These are phyloP conservation scores for Ustilago loliicola DNA, from an alignment of 1,284 basidiomycete species.

Conservation along the genomic window DNA sequence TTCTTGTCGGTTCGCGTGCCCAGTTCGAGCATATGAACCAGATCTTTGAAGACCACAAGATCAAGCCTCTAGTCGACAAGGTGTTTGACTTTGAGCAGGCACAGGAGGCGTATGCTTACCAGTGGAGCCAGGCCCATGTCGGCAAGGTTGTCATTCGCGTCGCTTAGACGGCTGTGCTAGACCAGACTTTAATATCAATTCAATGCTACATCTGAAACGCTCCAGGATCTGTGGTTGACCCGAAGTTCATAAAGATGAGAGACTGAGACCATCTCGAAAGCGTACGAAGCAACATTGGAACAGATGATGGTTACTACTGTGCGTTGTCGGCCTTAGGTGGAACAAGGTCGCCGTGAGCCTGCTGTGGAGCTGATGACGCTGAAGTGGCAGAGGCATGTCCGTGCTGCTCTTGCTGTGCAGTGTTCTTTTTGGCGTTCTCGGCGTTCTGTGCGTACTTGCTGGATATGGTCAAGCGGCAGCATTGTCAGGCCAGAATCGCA, in stretches of 20 bases:
- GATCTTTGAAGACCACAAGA: slow-evolving; percentile 72
- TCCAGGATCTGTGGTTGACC: not conserved
- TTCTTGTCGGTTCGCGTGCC: slow-evolving; percentile 70
- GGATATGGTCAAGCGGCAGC: not conserved
- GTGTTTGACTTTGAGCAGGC: slow-evolving; percentile 75
- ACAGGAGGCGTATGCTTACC: slow-evolving; percentile 73
- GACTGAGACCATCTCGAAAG: not conserved
- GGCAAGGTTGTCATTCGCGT: slow-evolving; percentile 61
- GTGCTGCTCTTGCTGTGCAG: slow-evolving; percentile 21
- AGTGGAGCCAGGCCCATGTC: slow-evolving; percentile 67
- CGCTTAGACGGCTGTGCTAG: slow-evolving; percentile 8
- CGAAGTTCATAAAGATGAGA: not conserved
- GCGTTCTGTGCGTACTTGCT: slow-evolving; percentile 57
- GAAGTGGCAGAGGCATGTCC: slow-evolving; percentile 11
- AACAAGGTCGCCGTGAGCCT: slow-evolving; percentile 29
- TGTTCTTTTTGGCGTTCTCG: slow-evolving; percentile 47
- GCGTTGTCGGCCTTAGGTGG: slow-evolving; percentile 30
- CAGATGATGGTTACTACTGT: too few relatives aligned
- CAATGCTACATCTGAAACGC: not conserved
- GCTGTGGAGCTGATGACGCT: slow-evolving; percentile 14
- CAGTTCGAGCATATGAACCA: slow-evolving; percentile 74
- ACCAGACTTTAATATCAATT: not conserved
- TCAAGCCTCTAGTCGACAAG: slow-evolving; percentile 74
- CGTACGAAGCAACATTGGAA: not conserved
- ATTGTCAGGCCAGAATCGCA: not conserved